Evolutionary conservation across 208 protist species (phyloP), one percentile per base, ranked within the genome.

Genomic region (Acanthamoeba healyi): DNA sequence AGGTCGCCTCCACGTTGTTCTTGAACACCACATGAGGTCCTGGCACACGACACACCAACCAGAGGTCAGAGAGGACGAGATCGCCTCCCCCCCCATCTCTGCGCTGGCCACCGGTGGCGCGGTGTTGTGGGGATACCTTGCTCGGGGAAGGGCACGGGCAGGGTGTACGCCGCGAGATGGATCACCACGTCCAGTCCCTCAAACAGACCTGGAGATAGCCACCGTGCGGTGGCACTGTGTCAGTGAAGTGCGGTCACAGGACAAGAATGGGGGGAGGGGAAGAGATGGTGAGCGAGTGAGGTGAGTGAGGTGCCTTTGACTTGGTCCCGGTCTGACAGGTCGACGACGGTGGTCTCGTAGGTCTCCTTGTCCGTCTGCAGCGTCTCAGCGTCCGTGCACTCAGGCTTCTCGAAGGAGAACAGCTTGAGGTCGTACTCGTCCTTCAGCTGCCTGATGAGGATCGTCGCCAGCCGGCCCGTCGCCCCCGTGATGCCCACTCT

Each of bases 181-280:
- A 82, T 42, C 14, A 82, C 72, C 72, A 82, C 72, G 38, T 82
- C 72, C 26, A 82, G 42, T 82, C 72, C 72, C 26, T 82, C 72
- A 46, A 82, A 82, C 19, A 70, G 6, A 70, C 61, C 61, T 70
- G 61, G 26, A 12, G 61, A 5, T 34, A 70, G 61, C 14, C 61
- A 34, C 61, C 61, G 29, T 70, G 7, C 9, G 61, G 10, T 5
- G 29, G 26, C 19, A 29, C 14, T 70, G 26, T 26, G 9, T 12
- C 61, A 70, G n/a, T n/a, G n/a, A n/a, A n/a, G n/a, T n/a, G n/a
- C n/a, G n/a, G n/a, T n/a, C n/a, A n/a, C n/a, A n/a, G n/a, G n/a
- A n/a, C n/a, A n/a, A n/a, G n/a, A n/a, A n/a, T n/a, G n/a, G n/a
- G n/a, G n/a, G n/a, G n/a, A n/a, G n/a, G n/a, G n/a, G n/a, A n/a